Base-by-base conservation (phyloP, 1,284 basidiomycete species). In the Amylostereum chailletii region DNA sequence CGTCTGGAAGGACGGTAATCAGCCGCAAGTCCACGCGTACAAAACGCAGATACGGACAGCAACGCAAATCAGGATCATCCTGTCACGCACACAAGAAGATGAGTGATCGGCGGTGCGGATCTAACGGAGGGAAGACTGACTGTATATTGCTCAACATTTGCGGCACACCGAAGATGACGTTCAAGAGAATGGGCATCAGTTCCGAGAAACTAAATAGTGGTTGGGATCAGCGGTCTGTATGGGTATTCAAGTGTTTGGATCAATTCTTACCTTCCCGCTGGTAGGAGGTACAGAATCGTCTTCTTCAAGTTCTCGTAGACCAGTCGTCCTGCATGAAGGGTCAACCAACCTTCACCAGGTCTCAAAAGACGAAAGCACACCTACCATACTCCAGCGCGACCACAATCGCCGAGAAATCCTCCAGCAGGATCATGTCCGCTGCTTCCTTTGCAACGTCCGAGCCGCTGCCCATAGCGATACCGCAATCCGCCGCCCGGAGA, bases 281-380 rank as follows among this genome's bases (percentile, higher is more conserved):
- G 73, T 30, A 74, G 60, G 10, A 76, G 61, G 53, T 74, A 74
- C 5, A 74, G 54, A 29, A 72, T 71, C 7, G 74, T 71, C 57
- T 78, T 78, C 58, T 79, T 76, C 45, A 88, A 62, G 59, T 88
- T 88, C 58, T 84, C 81, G 60, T 79, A 86, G 27, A 82, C 80
- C 11, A 86, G 67, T 27, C 83, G 76, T 45, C 82, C 75, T 63
- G 9, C 0, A 39, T 9, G 8, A 2, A 45, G 47, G 42, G 27
- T 43, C 37, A 53, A 51, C 56, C 52, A 45, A 58, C 55, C 34
- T 55, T 55, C 30, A 57, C 47, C 4, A 5, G 7, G 8, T 26
- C 11, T 9, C 8, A 37, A n/a, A n/a, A 57, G 51, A 46, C 55
- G 10, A 0, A 42, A 43, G 27, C 4, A 29, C 7, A 51, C 59